These are phyloP conservation scores for Berkeleyomyces rouxiae DNA, from an alignment of 2,329 filamentous ascomycete species.

Conservation along the genomic window DNA sequence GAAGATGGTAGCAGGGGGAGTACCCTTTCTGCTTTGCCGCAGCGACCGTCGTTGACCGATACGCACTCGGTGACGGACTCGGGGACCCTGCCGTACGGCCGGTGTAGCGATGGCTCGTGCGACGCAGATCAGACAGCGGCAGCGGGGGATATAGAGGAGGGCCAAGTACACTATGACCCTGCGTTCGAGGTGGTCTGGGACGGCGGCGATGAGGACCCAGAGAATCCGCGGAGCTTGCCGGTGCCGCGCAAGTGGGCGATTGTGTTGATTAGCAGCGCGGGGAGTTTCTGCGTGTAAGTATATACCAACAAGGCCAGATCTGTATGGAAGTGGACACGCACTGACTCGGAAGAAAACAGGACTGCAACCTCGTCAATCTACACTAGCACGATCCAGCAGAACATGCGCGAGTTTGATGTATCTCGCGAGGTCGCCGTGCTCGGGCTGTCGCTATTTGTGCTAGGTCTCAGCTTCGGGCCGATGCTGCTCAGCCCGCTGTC, in stretches of 20 bases:
- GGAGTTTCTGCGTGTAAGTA: constrained; percentile 70
- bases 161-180: background rate
- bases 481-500: constrained; percentile 47
- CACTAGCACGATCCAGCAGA: constrained; percentile 62
- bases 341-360: constrained; percentile 25
- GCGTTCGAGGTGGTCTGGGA: constrained; percentile 59
- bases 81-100: constrained; percentile 5
- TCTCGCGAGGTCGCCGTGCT: constrained; percentile 59
- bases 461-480: constrained; percentile 51
- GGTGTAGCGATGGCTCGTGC: constrained; percentile 31
- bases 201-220: constrained; percentile 50
- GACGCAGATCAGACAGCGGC: constrained; percentile 20
- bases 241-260: constrained; percentile 61
- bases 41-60: background rate
- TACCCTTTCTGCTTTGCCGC: background rate
- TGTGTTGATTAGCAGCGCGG: constrained; percentile 53
- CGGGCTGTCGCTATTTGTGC: constrained; percentile 67
- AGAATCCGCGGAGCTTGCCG: constrained; percentile 55
- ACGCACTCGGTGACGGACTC: background rate
- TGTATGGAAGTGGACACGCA: background rate
- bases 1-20: background rate
- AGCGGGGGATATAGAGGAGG: background rate
- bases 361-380: constrained; percentile 83
- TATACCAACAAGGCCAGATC: too few relatives aligned
- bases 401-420: constrained; percentile 56